Evolutionary conservation across 148 eudicot genomes (phyloP).

Genomic region (Camellia lanceoleosa): DNA sequence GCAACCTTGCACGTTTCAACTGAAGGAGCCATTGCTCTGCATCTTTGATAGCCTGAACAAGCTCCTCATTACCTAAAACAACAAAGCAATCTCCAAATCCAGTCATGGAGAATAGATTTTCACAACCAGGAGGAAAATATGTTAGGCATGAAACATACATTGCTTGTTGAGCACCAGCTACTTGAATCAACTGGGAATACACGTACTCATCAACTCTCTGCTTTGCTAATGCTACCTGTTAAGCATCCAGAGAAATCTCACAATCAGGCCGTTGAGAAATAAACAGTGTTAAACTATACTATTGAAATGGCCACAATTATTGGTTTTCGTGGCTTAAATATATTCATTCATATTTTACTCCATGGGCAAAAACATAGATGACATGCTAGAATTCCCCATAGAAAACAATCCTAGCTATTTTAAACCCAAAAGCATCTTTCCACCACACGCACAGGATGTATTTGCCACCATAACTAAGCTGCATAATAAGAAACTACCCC

Average conservation of each 20-base stretch:
- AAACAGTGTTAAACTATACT: background rate
- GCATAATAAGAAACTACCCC: background rate
- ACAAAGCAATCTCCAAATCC: background rate
- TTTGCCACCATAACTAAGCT: background rate
- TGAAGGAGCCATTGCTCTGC: too few relatives aligned
- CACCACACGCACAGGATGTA: background rate
- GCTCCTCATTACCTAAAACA: too few relatives aligned
- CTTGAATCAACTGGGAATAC: conserved; percentile 72
- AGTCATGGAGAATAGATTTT: background rate
- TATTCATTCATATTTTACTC: background rate
- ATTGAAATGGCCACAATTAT: background rate
- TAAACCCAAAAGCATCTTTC: background rate
- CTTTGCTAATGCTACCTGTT: conserved; percentile 85
- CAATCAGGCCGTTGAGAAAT: background rate
- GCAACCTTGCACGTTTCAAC: too few relatives aligned
- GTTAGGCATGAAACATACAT: conserved; percentile 27
- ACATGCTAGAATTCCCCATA: background rate
- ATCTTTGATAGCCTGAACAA: too few relatives aligned
- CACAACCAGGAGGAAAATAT: background rate
- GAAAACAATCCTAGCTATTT: background rate
- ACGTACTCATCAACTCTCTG: conserved; percentile 87
- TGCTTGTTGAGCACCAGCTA: conserved; percentile 40
- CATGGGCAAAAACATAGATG: too few relatives aligned
- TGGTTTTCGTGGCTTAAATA: background rate
- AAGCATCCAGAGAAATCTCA: conserved; percentile 7